phyloP scores from a whole-genome alignment of 805 yeast species.

The Nakazawaea sp. region DNA sequence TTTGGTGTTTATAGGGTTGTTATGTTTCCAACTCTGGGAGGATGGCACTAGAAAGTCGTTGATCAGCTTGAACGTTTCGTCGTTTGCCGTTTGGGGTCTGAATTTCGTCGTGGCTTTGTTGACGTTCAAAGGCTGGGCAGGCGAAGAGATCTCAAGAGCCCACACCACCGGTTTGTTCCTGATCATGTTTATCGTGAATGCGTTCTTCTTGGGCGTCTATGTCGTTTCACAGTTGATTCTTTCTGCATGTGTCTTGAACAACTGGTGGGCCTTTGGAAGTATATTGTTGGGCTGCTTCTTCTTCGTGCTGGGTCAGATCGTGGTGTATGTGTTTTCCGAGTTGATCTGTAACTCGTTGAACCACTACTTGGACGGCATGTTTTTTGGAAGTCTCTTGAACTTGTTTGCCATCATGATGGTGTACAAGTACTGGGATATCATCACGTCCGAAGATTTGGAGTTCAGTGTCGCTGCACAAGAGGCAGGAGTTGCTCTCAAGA shows the following conservation, averaged over 20 bases:
- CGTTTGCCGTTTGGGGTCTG: constrained; percentile 52
- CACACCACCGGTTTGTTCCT: constrained; percentile 66
- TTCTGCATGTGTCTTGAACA: constrained; percentile 59
- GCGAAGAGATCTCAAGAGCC: constrained; percentile 32
- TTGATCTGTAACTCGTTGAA: constrained; percentile 62
- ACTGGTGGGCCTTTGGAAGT: constrained; percentile 91
- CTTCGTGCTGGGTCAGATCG: constrained; percentile 74
- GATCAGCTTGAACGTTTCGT: constrained; percentile 42
- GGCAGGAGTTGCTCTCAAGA: constrained; percentile 21
- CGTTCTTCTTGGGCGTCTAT: constrained; percentile 54
- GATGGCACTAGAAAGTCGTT: constrained; percentile 76
- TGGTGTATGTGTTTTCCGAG: constrained; percentile 63
- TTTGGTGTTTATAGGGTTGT: constrained; percentile 64
- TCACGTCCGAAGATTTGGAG: constrained; percentile 91
- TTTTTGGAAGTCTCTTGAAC: constrained; percentile 78
- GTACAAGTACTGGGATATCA: constrained; percentile 94
- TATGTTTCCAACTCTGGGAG: constrained; percentile 90
- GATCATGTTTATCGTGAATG: constrained; percentile 66
- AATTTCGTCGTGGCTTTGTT: constrained; percentile 63
- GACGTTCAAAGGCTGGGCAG: constrained; percentile 66
- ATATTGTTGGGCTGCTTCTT: constrained; percentile 61
- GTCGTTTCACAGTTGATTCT: constrained; percentile 62
- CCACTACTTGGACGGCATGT: constrained; percentile 87
- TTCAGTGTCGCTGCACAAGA: constrained; percentile 63
- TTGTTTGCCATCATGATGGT: constrained; percentile 88